Percentiles rank a stretch among this genome's conserved stretches.
These are phyloP conservation scores for Balamuthia mandrillaris DNA, from an alignment of 208 protist species.

Conservation along the genomic window DNA sequence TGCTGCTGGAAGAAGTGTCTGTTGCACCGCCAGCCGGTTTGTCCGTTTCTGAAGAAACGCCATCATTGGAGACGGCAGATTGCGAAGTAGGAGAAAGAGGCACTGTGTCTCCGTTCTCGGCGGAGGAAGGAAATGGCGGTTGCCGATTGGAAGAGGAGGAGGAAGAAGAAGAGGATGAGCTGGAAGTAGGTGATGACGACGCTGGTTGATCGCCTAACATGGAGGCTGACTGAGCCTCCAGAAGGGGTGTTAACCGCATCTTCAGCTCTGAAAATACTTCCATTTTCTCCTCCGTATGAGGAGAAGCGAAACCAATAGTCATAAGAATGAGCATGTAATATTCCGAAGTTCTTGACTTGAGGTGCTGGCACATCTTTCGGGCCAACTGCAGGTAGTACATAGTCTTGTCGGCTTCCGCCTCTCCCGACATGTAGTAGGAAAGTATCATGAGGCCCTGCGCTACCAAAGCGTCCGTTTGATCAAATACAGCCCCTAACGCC, in stretches of 20 bases:
- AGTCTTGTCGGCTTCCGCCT: slow-evolving; percentile 35
- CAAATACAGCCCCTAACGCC: slow-evolving; percentile 24
- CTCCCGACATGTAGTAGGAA: slow-evolving; percentile 37
- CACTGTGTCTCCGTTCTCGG: too few relatives aligned
- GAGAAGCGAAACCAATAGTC: slow-evolving; percentile 34
- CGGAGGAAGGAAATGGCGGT: too few relatives aligned
- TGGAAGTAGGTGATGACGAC: too few relatives aligned
- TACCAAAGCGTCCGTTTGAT: slow-evolving; percentile 26
- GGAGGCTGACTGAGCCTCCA: too few relatives aligned
- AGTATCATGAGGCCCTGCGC: slow-evolving; percentile 39
- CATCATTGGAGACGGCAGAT: slow-evolving; percentile 13
- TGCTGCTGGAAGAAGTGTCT: not conserved
- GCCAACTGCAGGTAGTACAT: slow-evolving; percentile 42
- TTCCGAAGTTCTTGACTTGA: slow-evolving; percentile 10
- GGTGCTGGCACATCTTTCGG: slow-evolving; percentile 38
- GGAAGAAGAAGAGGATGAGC: too few relatives aligned
- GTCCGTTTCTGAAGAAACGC: not conserved
- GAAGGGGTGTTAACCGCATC: slow-evolving; percentile 29
- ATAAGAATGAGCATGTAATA: slow-evolving; percentile 45
- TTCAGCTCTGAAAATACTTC: slow-evolving; percentile 38
- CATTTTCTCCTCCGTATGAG: slow-evolving; percentile 26
- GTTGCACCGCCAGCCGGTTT: not conserved
- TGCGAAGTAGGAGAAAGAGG: too few relatives aligned
- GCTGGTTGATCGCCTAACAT: too few relatives aligned
- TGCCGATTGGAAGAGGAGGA: too few relatives aligned